Evolutionary conservation across 179 eudicot genomes (phyloP), one percentile per base, ranked within the genome.

Genomic region (Silene vulgaris): DNA sequence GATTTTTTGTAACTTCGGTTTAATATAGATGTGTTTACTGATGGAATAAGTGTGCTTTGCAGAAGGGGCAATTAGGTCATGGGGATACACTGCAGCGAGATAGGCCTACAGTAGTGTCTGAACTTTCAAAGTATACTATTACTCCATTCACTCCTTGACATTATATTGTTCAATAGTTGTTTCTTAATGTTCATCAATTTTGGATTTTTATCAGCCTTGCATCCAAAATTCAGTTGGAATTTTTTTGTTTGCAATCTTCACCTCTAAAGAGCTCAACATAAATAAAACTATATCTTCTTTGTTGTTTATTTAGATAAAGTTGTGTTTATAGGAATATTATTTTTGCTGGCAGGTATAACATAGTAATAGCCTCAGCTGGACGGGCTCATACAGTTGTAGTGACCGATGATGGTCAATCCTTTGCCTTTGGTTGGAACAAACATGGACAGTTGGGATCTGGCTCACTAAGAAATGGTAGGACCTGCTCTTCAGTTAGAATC

Each of bases 11-110:
- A 19, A 30, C 30, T 75, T 19, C 26, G 17, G 17, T 16, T 71
- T 72, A n/a, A 13, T 66, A 43, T 23, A 65, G 54, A 66, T 56
- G 13, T 62, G 69, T 35, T 70, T 4, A 19, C 61, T 72, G 71
- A 69, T 70, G 65, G 17, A 71, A 61, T 37, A 56, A 65, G 67
- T 50, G 57, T 83, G 66, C 48, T 80, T 50, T 77, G 83, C 91
- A 96, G 99, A 96, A 86, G 78, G 97, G 97, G 32, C 98, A 96
- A 80, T 89, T 96, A 60, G 99, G 99, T 77, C 98, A 96, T 77
- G 97, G 99, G 23, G 99, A 96, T 80, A 84, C 78, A 56, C 77
- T 93, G 73, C 93, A 87, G 85, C 92, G 98, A 2, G 97, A 96
- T 79, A 85, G 90, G 75, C 99, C 99, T 16, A 96, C 99, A 12